These are phyloP conservation scores for Obba rivulosa DNA, from an alignment of 768 basidiomycete species.

Conservation along the genomic window DNA sequence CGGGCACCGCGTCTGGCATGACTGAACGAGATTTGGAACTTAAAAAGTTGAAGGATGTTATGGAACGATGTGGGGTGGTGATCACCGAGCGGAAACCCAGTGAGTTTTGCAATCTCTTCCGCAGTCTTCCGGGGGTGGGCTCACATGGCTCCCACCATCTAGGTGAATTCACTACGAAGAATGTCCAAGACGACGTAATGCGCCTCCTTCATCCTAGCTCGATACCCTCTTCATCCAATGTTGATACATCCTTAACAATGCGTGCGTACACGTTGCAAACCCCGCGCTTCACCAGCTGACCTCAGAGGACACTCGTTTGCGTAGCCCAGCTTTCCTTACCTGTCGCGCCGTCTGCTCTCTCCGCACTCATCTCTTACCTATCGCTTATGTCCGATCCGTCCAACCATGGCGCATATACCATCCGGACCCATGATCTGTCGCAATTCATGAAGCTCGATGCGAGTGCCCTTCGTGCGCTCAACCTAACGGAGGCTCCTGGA, in stretches of 20 bases:
- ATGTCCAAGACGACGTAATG: conserved; percentile 74
- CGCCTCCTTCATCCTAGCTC: conserved; percentile 52
- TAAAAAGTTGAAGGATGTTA: conserved; percentile 75
- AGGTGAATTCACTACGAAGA: conserved; percentile 85
- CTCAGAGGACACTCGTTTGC: not conserved
- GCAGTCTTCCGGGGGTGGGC: not conserved
- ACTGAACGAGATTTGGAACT: conserved; percentile 86
- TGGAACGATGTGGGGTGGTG: conserved; percentile 89
- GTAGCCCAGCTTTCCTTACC: conserved; percentile 77
- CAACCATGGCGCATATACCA: conserved; percentile 74
- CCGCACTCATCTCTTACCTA: conserved; percentile 81
- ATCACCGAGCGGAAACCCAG: conserved; percentile 87
- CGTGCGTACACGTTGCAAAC: conserved; percentile 35
- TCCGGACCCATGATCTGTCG: conserved; percentile 84
- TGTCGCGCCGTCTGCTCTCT: conserved; percentile 71
- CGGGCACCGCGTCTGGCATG: conserved; percentile 63
- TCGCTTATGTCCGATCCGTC: conserved; percentile 70
- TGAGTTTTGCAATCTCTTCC: conserved; percentile 28
- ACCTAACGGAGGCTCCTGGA: conserved; percentile 70
- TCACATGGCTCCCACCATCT: not conserved
- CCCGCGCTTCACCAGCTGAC: conserved; percentile 1
- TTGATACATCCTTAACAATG: conserved; percentile 47
- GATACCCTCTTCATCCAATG: conserved; percentile 33
- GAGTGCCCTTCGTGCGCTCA: conserved; percentile 86
- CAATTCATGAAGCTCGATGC: conserved; percentile 97